phyloP scores from a whole-genome alignment of 83 land plant species.

The Thuja plicata region DNA sequence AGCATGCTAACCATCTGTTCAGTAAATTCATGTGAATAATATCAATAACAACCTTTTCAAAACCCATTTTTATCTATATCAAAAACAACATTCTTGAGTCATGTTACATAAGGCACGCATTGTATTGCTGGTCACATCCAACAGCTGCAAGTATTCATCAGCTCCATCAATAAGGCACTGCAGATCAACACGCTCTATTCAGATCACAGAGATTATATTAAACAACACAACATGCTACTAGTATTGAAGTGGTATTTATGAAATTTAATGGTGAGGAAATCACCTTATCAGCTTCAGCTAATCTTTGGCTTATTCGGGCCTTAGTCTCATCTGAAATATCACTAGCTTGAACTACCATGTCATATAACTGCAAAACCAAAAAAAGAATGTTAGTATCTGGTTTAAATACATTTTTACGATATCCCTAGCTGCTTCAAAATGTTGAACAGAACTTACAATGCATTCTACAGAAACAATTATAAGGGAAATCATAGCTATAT shows the following conservation, averaged over 20 bases:
- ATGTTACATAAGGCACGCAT: constrained; percentile 83
- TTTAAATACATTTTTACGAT: neutral
- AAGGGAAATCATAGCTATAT: neutral
- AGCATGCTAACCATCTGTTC: neutral
- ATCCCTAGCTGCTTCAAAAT: neutral
- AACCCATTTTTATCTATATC: neutral
- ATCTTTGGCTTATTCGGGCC: constrained; percentile 69
- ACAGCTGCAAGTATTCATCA: constrained; percentile 91
- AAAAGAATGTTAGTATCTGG: neutral
- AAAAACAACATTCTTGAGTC: constrained; percentile 54
- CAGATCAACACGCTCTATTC: constrained; percentile 4
- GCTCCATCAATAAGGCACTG: constrained; percentile 95
- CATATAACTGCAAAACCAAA: constrained; percentile 58
- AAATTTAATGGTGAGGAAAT: neutral
- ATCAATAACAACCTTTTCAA: constrained; percentile 5
- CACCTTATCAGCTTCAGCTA: constrained; percentile 94
- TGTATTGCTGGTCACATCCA: constrained; percentile 87
- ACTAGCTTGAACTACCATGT: constrained; percentile 61
- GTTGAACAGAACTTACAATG: neutral
- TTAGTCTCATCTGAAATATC: constrained; percentile 85
- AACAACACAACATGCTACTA: constrained; percentile 1
- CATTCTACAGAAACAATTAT: neutral
- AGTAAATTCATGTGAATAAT: neutral
- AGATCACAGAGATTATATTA: neutral
- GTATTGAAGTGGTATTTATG: neutral